Conservation (phyloP, 2,329 filamentous ascomycete species). For the Cladosporium oxysporum region DNA sequence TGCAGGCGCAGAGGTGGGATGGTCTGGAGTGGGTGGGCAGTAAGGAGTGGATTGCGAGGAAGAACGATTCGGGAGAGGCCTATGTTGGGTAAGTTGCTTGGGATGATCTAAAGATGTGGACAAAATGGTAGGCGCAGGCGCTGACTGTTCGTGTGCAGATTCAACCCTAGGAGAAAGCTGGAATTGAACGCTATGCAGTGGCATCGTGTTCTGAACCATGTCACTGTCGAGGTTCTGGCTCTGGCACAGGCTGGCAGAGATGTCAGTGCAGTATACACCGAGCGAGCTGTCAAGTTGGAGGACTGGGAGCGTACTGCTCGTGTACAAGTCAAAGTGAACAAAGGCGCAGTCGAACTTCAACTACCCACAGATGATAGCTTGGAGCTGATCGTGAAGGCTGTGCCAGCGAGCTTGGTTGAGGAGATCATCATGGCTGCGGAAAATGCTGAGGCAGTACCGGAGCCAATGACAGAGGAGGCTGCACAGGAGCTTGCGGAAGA, state of each 20-base stretch:
- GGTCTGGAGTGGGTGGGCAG: conserved; percentile 57
- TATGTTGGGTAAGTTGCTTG: conserved; percentile 36
- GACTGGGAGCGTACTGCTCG: conserved; percentile 23
- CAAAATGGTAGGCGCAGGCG: not conserved
- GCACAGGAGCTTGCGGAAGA: conserved; percentile 13
- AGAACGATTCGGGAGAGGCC: conserved; percentile 40
- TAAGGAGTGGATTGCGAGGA: conserved; percentile 44
- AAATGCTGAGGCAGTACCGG: not conserved
- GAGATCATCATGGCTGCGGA: conserved; percentile 7
- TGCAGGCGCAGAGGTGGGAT: conserved; percentile 52
- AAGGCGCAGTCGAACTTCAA: conserved; percentile 17
- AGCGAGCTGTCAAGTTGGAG: conserved; percentile 22
- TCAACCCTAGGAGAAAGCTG: conserved; percentile 42
- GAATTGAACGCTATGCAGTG: conserved; percentile 40
- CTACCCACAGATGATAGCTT: conserved; percentile 7
- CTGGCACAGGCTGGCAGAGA: conserved; percentile 47
- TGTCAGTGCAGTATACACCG: conserved; percentile 37
- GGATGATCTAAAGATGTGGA: not conserved
- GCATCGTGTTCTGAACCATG: conserved; percentile 52
- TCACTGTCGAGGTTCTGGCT: conserved; percentile 58
- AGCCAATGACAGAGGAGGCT: conserved; percentile 8
- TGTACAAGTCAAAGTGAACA: conserved; percentile 13
- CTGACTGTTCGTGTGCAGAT: conserved; percentile 32
- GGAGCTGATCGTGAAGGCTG: conserved; percentile 18
- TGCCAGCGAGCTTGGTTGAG: conserved; percentile 14